phyloP scores from a whole-genome alignment of 257 asterid genomes.

The Nicotiana undulata region DNA sequence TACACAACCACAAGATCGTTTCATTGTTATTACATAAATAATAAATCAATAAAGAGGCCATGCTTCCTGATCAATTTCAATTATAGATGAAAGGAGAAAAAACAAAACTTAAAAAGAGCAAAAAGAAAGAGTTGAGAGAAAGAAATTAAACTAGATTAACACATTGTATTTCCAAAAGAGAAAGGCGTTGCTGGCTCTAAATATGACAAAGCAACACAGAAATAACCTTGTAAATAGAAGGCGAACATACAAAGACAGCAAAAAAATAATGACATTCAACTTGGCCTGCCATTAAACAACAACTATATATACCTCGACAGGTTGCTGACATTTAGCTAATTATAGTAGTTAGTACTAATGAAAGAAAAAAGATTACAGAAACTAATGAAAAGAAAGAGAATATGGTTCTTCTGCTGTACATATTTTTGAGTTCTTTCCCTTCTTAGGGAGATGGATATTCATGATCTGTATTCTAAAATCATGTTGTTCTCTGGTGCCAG shows the following conservation, averaged over 20 bases:
- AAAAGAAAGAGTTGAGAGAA: background rate
- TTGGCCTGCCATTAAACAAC: background rate
- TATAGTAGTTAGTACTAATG: background rate
- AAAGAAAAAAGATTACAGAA: background rate
- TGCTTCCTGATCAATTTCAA: too few relatives aligned
- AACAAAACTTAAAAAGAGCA: too few relatives aligned
- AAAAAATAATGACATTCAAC: background rate
- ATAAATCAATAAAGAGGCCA: too few relatives aligned
- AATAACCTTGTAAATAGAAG: background rate
- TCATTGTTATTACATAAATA: too few relatives aligned
- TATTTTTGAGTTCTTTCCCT: too few relatives aligned
- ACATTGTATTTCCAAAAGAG: background rate
- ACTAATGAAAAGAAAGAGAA: background rate
- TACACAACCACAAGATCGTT: too few relatives aligned
- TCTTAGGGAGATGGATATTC: constrained; percentile 6
- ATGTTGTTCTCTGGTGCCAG: constrained; percentile 95
- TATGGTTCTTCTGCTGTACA: too few relatives aligned
- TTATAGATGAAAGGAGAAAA: too few relatives aligned
- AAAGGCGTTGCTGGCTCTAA: background rate
- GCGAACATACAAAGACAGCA: background rate
- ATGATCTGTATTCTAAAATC: constrained; percentile 92
- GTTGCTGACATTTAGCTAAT: background rate
- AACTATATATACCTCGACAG: background rate
- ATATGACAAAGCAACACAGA: background rate
- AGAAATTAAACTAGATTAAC: background rate